These are phyloP conservation scores for Xylariaceae sp. DNA, from an alignment of 2,329 filamentous ascomycete genomes.

Conservation along the genomic window DNA sequence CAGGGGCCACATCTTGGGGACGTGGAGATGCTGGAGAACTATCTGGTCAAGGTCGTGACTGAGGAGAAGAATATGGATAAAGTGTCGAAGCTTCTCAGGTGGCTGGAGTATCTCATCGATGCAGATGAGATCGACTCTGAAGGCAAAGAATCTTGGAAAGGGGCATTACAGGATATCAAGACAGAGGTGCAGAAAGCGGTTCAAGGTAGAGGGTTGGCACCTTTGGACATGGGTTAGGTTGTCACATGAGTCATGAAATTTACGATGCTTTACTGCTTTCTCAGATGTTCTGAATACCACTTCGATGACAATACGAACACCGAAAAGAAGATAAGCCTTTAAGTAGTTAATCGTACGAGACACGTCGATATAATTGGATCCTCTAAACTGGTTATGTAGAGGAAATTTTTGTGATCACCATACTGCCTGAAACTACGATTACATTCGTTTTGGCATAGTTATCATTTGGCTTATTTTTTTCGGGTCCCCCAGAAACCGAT, in stretches of 20 bases:
- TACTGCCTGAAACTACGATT: no score
- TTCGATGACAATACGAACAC: no score
- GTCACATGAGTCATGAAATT: background rate
- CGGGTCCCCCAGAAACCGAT: no score
- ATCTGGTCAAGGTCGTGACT: constrained; percentile 65
- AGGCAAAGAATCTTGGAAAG: constrained; percentile 43
- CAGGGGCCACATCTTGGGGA: constrained; percentile 80
- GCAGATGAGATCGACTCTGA: constrained; percentile 33
- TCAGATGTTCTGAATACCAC: no score
- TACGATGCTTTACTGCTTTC: no score
- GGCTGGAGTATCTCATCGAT: constrained; percentile 57
- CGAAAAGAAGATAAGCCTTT: no score
- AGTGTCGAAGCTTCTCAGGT: constrained; percentile 63
- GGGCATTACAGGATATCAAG: constrained; percentile 41
- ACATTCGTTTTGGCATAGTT: no score
- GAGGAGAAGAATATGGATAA: constrained; percentile 79
- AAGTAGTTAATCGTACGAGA: no score
- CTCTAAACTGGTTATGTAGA: no score
- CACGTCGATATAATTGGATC: no score
- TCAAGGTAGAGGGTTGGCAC: constrained; percentile 50
- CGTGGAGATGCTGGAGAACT: constrained; percentile 67
- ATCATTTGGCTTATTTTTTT: no score
- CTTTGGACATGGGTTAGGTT: constrained; percentile 39
- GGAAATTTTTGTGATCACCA: no score
- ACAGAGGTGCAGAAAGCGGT: constrained; percentile 52